Evolutionary conservation across 202 grass and related monocot species (phyloP).

Genomic region (Panicum virgatum): DNA sequence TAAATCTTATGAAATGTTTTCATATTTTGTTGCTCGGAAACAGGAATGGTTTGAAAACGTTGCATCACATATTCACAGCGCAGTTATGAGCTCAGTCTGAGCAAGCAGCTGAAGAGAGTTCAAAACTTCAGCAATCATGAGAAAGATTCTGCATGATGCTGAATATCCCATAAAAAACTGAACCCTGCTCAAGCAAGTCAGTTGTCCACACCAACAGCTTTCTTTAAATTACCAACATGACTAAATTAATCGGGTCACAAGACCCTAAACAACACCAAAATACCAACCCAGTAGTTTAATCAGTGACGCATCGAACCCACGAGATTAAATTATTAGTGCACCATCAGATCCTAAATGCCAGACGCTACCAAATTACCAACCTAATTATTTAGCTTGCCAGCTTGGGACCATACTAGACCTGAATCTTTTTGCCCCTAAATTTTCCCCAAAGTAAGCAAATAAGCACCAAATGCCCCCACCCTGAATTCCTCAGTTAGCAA

Average conservation of each 20-base stretch:
- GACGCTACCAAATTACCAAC: conserved; percentile 33
- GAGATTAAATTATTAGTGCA: not conserved
- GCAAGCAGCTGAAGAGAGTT: not conserved
- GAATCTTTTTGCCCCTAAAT: not conserved
- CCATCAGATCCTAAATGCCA: conserved; percentile 25
- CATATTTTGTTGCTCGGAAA: not conserved
- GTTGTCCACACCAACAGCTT: conserved; percentile 18
- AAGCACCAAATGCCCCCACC: conserved; percentile 1
- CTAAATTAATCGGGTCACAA: conserved; percentile 37
- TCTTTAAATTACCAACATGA: conserved; percentile 10
- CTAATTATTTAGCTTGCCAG: conserved; percentile 38
- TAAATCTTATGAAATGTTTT: not conserved
- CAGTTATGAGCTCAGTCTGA: not conserved
- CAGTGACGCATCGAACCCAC: not conserved
- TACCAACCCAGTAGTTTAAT: conserved; percentile 45
- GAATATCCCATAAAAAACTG: conserved; percentile 25
- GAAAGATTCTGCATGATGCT: conserved; percentile 13
- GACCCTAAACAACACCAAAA: conserved; percentile 21
- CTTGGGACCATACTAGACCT: conserved; percentile 20
- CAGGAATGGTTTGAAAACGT: not conserved
- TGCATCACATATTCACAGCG: not conserved
- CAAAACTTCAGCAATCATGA: conserved; percentile 18
- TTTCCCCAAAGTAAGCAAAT: not conserved
- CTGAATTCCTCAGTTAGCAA: conserved; percentile 19
- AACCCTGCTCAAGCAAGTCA: conserved; percentile 23